Percentiles rank a stretch among this genome's conserved stretches.
Evolutionary conservation across 2,329 filamentous ascomycete species (phyloP).

Genomic region (Fusarium chaquense): DNA sequence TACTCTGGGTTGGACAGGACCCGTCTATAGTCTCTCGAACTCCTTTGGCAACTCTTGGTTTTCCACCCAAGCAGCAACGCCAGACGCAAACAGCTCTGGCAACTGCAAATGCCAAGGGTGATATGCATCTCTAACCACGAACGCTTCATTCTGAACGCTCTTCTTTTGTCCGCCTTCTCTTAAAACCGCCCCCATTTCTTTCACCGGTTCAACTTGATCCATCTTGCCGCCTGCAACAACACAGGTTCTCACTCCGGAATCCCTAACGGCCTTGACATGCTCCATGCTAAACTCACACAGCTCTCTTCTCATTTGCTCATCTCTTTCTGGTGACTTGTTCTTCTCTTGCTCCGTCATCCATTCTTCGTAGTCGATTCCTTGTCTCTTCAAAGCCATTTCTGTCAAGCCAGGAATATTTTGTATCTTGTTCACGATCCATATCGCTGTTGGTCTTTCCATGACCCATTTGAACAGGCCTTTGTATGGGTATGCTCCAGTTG

Average conservation of each 20-base stretch:
- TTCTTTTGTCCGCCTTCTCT: not conserved
- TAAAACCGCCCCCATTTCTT: slow-evolving; percentile 14
- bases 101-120: slow-evolving; percentile 37
- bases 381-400: not conserved
- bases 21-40: slow-evolving; percentile 5
- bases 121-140: slow-evolving; percentile 26
- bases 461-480: slow-evolving; percentile 26
- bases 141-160: slow-evolving; percentile 11
- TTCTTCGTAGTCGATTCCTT: slow-evolving; percentile 32
- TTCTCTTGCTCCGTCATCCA: slow-evolving; percentile 11
- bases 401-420: slow-evolving; percentile 9
- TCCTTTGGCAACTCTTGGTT: slow-evolving; percentile 3
- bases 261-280: not conserved
- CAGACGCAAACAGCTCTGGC: slow-evolving; percentile 27
- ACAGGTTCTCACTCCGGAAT: slow-evolving; percentile 24
- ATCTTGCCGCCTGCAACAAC: slow-evolving; percentile 31
- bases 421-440: slow-evolving; percentile 8
- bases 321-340: slow-evolving; percentile 23
- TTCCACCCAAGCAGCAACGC: slow-evolving; percentile 16
- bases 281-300: slow-evolving; percentile 13
- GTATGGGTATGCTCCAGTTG: slow-evolving; percentile 21
- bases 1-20: not conserved
- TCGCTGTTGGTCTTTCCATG: slow-evolving; percentile 7
- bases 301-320: not conserved
- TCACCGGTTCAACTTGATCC: slow-evolving; percentile 21